Evolutionary conservation across 1,139 yeast species (phyloP), one percentile per base, ranked within the genome.

Genomic region (Blastobotrys aristatus): DNA sequence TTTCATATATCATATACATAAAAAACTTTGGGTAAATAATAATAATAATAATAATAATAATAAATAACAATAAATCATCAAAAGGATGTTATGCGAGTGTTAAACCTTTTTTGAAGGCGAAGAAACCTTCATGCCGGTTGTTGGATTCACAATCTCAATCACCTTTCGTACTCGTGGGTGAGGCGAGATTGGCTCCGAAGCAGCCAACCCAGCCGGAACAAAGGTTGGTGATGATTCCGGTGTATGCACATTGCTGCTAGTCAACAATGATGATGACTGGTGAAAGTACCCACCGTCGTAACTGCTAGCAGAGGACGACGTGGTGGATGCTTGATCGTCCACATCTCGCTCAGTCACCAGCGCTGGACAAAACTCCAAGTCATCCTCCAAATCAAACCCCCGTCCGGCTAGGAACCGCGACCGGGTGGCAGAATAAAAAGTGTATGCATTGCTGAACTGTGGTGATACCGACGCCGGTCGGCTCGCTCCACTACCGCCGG

Each of bases 61-160:
- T n/a, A n/a, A n/a, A n/a, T n/a, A n/a, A n/a, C n/a, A n/a, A n/a
- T n/a, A n/a, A n/a, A n/a, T n/a, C n/a, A n/a, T n/a, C n/a, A n/a
- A n/a, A n/a, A n/a, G n/a, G n/a, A n/a, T n/a, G n/a, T n/a, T n/a
- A n/a, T n/a, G n/a, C n/a, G n/a, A n/a, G n/a, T n/a, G n/a, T n/a
- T n/a, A n/a, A n/a, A n/a, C n/a, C n/a, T n/a, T n/a, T n/a, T n/a
- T n/a, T n/a, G n/a, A n/a, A n/a, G 43, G 43, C 3, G 43, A 39
- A 8, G 43, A 39, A 7, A 84, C 78, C 59, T 83, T 74, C 69
- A 81, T 64, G 43, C 88, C 88, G 4, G 94, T 84, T 47, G 76
- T 79, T 7, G 95, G 95, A 63, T 85, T 83, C 52, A 86, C 82
- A 56, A 85, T 85, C 61, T 84, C 92, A 60, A 86, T 50, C 79